Base-by-base conservation (phyloP, 495 filamentous ascomycete species). In the Penicillium malachiteum region DNA sequence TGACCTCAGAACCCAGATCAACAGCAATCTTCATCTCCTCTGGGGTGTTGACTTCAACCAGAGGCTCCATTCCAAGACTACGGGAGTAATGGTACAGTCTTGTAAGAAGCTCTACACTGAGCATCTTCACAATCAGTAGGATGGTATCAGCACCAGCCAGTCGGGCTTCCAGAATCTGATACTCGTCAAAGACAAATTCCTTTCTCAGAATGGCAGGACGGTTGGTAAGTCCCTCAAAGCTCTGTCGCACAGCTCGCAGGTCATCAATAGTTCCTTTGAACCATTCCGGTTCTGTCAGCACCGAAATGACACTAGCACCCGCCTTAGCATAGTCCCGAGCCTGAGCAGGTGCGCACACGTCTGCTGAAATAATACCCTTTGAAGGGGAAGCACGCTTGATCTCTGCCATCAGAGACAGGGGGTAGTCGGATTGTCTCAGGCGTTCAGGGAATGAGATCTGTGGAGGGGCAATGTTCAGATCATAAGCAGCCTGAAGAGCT, bases 211-310 rank as follows among this genome's bases (percentile, higher is more conserved):
- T 79, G 8, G 92, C 94, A 4, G 94, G 94, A 38, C 94, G 82
- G 69, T 97, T 94, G 0, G 89, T 85, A 83, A 97, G 89, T 10
- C 88, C 90, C 58, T 91, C 86, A 13, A 99, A 76, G 41, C 88
- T 90, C 68, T 92, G 90, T 11, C 94, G 85, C 30, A 96, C 94
- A 50, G 87, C 83, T 43, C 91, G 86, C 35, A 99, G 76, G 67
- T 99, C 94, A 50, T 99, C 94, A 49, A 97, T 90, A 59, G 87
- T 92, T 31, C 94, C 94, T 71, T 97, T 97, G 76, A 99, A 99
- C 92, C 92, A 99, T 62, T 97, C 87, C 0, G 94, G 94, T 71
- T 99, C 94, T 0, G 94, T 99, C 50, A 99, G 83, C 11, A 99
- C 95, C 10, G 92, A 97, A 61, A 98, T 97, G 31, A 95, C 88